Base-by-base conservation (phyloP, 225 moss, liverwort and hornwort species). In the Neckera pumila region DNA sequence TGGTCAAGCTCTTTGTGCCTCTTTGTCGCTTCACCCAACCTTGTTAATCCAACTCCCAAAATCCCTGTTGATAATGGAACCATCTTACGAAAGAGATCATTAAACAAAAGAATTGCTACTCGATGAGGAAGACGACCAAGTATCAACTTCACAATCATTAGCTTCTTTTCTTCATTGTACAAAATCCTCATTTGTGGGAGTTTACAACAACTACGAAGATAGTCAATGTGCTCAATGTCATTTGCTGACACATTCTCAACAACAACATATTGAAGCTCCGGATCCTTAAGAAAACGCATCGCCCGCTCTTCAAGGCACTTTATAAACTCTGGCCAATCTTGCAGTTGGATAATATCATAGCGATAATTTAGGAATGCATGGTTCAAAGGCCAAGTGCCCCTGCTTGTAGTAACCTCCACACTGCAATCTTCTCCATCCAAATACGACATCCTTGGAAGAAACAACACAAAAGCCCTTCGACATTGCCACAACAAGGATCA, bases 211-310 rank as follows among this genome's bases (percentile, higher is more conserved):
- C 27, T 26, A 43, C 3, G 1, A 71, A 43, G 43, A 17, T 43
- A 17, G 17, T 72, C 43, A 72, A 72, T 71, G 26, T 14, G 16
- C 16, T 27, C 16, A 71, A 17, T 6, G 43, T 72, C 27, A 16
- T 2, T 1, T 27, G 3, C 10, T 72, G 72, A 42, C 43, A 43
- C 72, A 72, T 43, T 43, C 3, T 43, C 16, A 3, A 72, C 72
- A 42, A 6, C 2, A 5, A 71, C 1, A 1, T 72, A 43, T 0
- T 43, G 10, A 72, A 27, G 27, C 27, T 72, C 9, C 0, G 4
- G 3, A 16, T 72, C 15, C 6, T 9, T 9, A 6, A 27, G 16
- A 27, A 72, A 67, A 12, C 2, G 2, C n/a, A 21, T 67, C 0
- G 4, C 67, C 7, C 0, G 4, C 4, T 67, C n/a, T 66, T 3